phyloP scores from a whole-genome alignment of 306 rosid genomes.

The Sicyos baderoa region DNA sequence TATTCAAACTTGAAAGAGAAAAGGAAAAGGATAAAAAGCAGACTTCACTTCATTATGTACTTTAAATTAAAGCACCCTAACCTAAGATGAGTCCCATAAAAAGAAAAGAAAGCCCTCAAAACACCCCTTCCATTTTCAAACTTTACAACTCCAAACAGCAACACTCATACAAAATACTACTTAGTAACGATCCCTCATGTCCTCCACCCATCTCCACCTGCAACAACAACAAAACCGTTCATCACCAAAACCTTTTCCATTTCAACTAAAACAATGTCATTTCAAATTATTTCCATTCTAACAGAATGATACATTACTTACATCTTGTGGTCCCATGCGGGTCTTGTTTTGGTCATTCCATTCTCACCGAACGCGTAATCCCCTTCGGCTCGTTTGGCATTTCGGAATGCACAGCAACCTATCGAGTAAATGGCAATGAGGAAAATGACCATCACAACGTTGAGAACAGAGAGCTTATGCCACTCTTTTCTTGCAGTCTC shows the following conservation, averaged over 20 bases:
- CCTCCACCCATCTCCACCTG: constrained; percentile 20
- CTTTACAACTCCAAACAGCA: constrained; percentile 23
- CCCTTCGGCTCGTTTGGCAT: constrained; percentile 57
- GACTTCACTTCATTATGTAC: not conserved
- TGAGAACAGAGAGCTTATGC: constrained; percentile 80
- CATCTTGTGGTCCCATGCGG: constrained; percentile 89
- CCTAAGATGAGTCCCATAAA: constrained; percentile 19
- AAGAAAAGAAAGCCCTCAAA: constrained; percentile 25
- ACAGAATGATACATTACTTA: not conserved
- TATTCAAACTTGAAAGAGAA: too few relatives aligned
- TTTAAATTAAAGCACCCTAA: constrained; percentile 18
- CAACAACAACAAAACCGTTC: not conserved
- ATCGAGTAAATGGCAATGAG: constrained; percentile 70
- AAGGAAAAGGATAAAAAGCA: not conserved
- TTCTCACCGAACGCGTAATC: constrained; percentile 70
- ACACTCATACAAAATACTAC: not conserved
- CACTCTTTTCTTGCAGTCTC: constrained; percentile 64
- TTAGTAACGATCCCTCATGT: constrained; percentile 13
- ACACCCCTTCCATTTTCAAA: constrained; percentile 21
- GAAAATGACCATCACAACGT: constrained; percentile 46
- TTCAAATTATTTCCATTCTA: not conserved
- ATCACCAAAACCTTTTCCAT: not conserved
- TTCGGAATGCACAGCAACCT: constrained; percentile 88
- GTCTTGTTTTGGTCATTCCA: constrained; percentile 64
- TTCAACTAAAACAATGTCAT: not conserved